Conservation (phyloP, 768 basidiomycete species). For the Rhizopogon vesiculosus region DNA sequence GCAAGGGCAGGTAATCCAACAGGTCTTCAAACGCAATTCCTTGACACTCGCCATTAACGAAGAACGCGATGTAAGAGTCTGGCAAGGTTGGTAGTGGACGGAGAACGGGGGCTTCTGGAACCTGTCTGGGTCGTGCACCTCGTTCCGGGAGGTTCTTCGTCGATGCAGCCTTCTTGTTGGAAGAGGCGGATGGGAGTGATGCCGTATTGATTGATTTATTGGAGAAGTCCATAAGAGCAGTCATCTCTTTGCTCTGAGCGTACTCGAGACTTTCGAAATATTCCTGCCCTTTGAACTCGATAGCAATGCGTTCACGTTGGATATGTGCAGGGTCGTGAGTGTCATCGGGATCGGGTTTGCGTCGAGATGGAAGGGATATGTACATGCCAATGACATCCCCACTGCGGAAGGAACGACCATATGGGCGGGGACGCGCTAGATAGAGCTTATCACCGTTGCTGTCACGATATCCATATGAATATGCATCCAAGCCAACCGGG, state of each 20-base stretch:
- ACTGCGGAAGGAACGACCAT: slow-evolving; percentile 67
- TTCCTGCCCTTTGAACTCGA: slow-evolving; percentile 94
- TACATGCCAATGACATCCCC: slow-evolving; percentile 94
- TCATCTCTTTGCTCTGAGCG: slow-evolving; percentile 87
- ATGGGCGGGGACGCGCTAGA: slow-evolving; percentile 74
- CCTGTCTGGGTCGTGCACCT: slow-evolving; percentile 30
- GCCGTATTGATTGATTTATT: slow-evolving; percentile 52
- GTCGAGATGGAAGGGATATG: slow-evolving; percentile 75
- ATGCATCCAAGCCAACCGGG: slow-evolving; percentile 90
- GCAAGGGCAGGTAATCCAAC: slow-evolving; percentile 86
- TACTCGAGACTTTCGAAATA: slow-evolving; percentile 96
- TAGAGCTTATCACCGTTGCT: slow-evolving; percentile 90
- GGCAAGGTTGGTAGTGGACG: slow-evolving; percentile 67
- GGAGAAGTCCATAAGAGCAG: slow-evolving; percentile 74
- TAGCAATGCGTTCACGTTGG: slow-evolving; percentile 86
- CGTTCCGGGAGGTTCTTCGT: slow-evolving; percentile 67
- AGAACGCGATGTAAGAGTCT: slow-evolving; percentile 80
- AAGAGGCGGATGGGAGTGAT: slow-evolving; percentile 49
- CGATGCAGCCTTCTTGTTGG: slow-evolving; percentile 59
- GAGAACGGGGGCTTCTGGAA: slow-evolving; percentile 34
- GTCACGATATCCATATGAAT: slow-evolving; percentile 90
- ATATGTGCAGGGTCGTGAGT: slow-evolving; percentile 77
- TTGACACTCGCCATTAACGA: slow-evolving; percentile 85
- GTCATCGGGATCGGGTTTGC: slow-evolving; percentile 55
- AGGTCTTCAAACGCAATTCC: slow-evolving; percentile 83